Conservation (phyloP, 257 asterid species). For the Parsonsia alboflavescens region DNA sequence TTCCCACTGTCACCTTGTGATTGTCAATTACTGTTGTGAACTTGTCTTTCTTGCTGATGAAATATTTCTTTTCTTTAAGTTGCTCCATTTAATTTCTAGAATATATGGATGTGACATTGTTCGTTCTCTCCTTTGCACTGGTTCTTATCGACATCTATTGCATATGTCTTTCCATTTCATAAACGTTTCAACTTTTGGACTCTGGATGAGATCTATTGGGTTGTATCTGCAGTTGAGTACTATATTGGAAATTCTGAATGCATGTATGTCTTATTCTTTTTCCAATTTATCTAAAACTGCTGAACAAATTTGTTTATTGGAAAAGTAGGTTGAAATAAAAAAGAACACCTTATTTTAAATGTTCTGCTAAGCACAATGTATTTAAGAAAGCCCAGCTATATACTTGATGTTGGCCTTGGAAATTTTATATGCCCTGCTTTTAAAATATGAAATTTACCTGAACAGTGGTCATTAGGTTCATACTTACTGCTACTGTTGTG, state of each 20-base stretch:
- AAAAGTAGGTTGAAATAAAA: background rate
- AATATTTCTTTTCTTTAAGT: background rate
- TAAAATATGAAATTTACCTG: background rate
- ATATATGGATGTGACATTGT: background rate
- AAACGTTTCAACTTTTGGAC: background rate
- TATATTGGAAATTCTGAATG: background rate
- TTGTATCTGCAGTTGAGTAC: background rate
- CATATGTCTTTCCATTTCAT: background rate
- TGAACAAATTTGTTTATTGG: background rate
- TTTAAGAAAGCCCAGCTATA: background rate
- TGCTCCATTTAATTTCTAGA: background rate
- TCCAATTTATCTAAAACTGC: background rate
- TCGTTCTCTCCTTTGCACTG: background rate
- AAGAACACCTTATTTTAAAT: background rate
- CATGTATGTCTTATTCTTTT: background rate
- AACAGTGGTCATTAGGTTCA: background rate
- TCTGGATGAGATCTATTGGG: background rate
- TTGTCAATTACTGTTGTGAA: conserved; percentile 19
- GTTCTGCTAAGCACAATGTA: background rate
- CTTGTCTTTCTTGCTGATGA: conserved; percentile 8
- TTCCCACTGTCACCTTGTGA: background rate
- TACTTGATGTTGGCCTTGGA: background rate
- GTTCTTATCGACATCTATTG: background rate
- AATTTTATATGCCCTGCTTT: background rate
- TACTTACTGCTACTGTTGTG: conserved; percentile 1